A percentile compares a stretch with the other conserved stretches of the same genome.
phyloP scores from a whole-genome alignment of 306 rosid genomes.

The Quercus wislizeni region DNA sequence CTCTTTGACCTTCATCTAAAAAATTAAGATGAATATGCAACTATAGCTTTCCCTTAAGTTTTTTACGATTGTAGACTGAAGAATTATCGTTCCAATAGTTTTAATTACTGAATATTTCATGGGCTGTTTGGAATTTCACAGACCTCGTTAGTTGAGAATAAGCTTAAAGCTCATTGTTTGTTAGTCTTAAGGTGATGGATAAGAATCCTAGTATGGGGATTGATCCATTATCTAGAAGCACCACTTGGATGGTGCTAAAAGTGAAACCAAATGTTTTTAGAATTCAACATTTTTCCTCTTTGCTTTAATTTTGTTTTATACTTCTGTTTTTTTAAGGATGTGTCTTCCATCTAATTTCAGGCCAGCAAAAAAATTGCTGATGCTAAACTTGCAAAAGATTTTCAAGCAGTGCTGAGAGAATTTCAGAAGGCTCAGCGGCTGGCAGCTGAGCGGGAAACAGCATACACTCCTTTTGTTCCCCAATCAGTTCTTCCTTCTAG shows the following conservation, averaged over 20 bases:
- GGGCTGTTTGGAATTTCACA: background rate
- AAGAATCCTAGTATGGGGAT: background rate
- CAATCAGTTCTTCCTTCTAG: conserved; percentile 74
- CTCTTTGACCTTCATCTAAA: background rate
- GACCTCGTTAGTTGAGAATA: background rate
- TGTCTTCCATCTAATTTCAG: conserved; percentile 39
- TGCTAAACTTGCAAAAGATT: conserved; percentile 95
- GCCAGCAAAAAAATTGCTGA: conserved; percentile 90
- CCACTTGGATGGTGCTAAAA: background rate
- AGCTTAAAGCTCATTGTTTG: background rate
- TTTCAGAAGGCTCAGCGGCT: conserved; percentile 97
- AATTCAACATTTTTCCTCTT: background rate
- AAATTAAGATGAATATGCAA: background rate
- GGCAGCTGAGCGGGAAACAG: conserved; percentile 97
- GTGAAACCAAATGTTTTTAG: background rate
- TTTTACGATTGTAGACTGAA: background rate
- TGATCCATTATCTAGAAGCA: background rate
- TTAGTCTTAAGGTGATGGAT: background rate
- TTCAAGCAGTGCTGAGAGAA: conserved; percentile 89
- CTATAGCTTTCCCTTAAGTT: background rate
- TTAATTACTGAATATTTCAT: background rate
- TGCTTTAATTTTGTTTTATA: background rate
- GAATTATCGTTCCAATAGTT: background rate
- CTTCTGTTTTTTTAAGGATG: background rate
- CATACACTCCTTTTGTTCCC: conserved; percentile 80